Evolutionary conservation across 805 yeast genomes (phyloP), one percentile per base, ranked within the genome.

Genomic region (Ogataea populi-albae): DNA sequence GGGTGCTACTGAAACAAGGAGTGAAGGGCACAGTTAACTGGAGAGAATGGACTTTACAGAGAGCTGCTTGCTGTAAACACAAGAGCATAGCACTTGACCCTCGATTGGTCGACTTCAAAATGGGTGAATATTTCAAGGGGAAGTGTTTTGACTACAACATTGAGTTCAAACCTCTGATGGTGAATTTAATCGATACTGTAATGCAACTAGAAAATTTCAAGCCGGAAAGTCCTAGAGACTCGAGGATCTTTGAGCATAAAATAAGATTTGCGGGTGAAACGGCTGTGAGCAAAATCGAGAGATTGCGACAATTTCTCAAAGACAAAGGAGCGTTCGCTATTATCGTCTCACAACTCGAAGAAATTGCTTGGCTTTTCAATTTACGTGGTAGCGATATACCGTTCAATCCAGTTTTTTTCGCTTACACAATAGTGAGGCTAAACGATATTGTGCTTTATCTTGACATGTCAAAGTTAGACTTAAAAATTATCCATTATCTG

Each of bases 1-100:
- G 98, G 98, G 61, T 64, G 2, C 62, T 93, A 30, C 68, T 93
- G 41, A 88, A 83, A 54, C 94, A 82, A 57, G 95, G 95, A 4
- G 65, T 70, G 23, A 69, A 73, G n/a, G 84, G 80, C 21, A 73
- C 73, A 24, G 76, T 81, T 10, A 68, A 82, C 5, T 91, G 98
- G 98, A 77, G 77, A 43, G 79, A 80, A 35, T 93, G 87, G 82
- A 74, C 80, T 30, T 65, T 79, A 18, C 71, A 75, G 5, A 71
- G 78, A 39, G 75, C 81, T 6, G 50, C 57, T 15, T 70, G 66
- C 31, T 66, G 64, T 52, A 38, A 68, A 59, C 49, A 67, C 35
- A 55, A 68, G 60, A 77, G 75, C 23, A 74, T 93, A 38, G 93
- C 95, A 26, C 80, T 86, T 23, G 98, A 91, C 59, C 95, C 97